Conservation (phyloP, 495 filamentous ascomycete species). For the Cercophora sp. region DNA sequence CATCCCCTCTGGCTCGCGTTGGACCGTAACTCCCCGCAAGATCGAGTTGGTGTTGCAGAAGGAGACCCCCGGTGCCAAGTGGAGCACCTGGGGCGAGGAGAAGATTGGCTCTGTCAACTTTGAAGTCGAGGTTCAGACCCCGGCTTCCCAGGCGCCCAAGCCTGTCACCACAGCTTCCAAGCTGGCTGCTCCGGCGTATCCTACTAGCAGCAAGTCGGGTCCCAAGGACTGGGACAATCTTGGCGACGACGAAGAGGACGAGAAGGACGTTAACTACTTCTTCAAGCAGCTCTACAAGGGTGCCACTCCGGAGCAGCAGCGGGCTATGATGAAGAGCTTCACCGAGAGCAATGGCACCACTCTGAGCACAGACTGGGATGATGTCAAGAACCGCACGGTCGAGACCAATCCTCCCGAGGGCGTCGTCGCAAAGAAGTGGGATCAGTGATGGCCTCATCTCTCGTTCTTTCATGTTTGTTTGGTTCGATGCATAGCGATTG, state of each 20-base stretch:
- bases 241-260: slow-evolving; percentile 53
- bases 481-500: no score
- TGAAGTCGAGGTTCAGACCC: neutral
- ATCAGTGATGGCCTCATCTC: neutral
- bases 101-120: slow-evolving; percentile 13
- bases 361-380: slow-evolving; percentile 87
- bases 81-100: slow-evolving; percentile 50
- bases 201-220: slow-evolving; percentile 79
- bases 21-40: slow-evolving; percentile 70
- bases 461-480: neutral
- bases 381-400: slow-evolving; percentile 71
- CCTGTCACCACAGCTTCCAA: neutral
- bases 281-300: slow-evolving; percentile 87
- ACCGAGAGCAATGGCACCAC: slow-evolving; percentile 89
- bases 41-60: slow-evolving; percentile 80
- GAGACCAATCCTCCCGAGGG: slow-evolving; percentile 73
- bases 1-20: slow-evolving; percentile 54
- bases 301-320: slow-evolving; percentile 72
- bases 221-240: slow-evolving; percentile 93
- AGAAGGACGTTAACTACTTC: slow-evolving; percentile 72
- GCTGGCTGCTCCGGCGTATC: slow-evolving; percentile 59
- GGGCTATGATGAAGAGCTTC: slow-evolving; percentile 98
- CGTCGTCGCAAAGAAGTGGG: slow-evolving; percentile 68
- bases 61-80: slow-evolving; percentile 63
- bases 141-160: neutral